A percentile compares a stretch with the other conserved stretches of the same genome.
phyloP scores from a whole-genome alignment of 768 basidiomycete genomes.

The Clitopilus passeckerianus region DNA sequence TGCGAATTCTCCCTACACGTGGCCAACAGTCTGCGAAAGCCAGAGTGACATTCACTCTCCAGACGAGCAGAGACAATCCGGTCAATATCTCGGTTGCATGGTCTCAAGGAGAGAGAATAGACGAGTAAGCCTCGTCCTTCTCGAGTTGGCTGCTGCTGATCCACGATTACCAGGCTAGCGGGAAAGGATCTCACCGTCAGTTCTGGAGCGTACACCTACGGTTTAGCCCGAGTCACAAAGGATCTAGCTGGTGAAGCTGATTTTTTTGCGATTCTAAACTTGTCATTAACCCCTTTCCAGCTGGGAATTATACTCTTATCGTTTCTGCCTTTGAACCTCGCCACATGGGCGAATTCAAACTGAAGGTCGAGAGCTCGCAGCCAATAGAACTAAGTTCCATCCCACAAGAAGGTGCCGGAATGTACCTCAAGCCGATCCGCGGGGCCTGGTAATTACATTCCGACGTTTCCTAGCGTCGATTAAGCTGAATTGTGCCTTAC shows the following conservation, averaged over 20 bases:
- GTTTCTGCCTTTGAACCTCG: constrained; percentile 80
- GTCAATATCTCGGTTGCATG: constrained; percentile 72
- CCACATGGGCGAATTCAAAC: constrained; percentile 58
- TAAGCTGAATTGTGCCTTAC: not conserved
- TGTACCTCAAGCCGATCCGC: constrained; percentile 68
- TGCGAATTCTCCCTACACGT: constrained; percentile 46
- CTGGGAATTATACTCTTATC: constrained; percentile 79
- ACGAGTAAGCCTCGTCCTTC: constrained; percentile 50
- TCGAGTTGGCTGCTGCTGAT: not conserved
- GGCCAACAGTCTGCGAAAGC: constrained; percentile 24
- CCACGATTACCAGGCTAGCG: constrained; percentile 27
- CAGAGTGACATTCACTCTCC: constrained; percentile 38
- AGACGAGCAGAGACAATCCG: constrained; percentile 61
- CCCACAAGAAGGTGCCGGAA: constrained; percentile 85
- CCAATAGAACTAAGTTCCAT: constrained; percentile 62
- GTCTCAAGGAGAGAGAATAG: constrained; percentile 69
- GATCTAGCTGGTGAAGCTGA: constrained; percentile 21
- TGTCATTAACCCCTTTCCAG: constrained; percentile 24
- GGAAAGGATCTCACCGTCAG: constrained; percentile 68
- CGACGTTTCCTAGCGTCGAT: not conserved
- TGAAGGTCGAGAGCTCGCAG: constrained; percentile 58
- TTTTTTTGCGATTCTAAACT: not conserved
- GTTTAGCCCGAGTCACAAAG: constrained; percentile 60
- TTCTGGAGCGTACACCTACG: constrained; percentile 81
- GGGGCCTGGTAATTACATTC: constrained; percentile 62